Evolutionary conservation across 371 early-diverging fungal species (phyloP).

Genomic region (Mortierella sp.): DNA sequence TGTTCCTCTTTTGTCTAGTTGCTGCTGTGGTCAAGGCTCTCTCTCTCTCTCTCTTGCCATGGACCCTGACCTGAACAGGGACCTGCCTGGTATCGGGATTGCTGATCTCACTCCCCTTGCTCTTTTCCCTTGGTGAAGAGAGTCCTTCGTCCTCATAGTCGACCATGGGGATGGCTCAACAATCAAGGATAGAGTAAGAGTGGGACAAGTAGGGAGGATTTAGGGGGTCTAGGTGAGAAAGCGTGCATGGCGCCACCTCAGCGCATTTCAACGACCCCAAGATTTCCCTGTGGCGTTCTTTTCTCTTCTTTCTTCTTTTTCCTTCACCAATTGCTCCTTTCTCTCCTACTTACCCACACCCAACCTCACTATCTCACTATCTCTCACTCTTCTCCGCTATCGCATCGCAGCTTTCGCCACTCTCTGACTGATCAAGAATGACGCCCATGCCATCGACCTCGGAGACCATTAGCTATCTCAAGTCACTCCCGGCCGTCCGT

Average conservation of each 20-base stretch:
- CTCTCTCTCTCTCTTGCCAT: too few species aligned
- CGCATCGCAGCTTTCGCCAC: background rate
- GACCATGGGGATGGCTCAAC: background rate
- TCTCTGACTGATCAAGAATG: constrained; percentile 12
- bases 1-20: too few species aligned
- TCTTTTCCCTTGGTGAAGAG: background rate
- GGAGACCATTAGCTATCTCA: constrained; percentile 64
- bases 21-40: too few species aligned
- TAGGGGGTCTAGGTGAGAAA: too few species aligned
- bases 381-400: background rate
- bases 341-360: background rate
- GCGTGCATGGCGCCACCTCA: too few species aligned
- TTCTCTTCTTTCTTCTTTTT: constrained; percentile 7
- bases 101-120: background rate
- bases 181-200: background rate
- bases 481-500: constrained; percentile 82
- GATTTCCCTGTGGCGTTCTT: background rate
- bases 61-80: background rate
- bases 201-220: background rate
- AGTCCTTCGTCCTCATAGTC: background rate
- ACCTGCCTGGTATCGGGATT: background rate
- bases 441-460: constrained; percentile 38
- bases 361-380: background rate
- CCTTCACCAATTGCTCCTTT: background rate
- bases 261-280: background rate